Base-by-base conservation (phyloP, 495 filamentous ascomycete species). In the Xylaria acuta region DNA sequence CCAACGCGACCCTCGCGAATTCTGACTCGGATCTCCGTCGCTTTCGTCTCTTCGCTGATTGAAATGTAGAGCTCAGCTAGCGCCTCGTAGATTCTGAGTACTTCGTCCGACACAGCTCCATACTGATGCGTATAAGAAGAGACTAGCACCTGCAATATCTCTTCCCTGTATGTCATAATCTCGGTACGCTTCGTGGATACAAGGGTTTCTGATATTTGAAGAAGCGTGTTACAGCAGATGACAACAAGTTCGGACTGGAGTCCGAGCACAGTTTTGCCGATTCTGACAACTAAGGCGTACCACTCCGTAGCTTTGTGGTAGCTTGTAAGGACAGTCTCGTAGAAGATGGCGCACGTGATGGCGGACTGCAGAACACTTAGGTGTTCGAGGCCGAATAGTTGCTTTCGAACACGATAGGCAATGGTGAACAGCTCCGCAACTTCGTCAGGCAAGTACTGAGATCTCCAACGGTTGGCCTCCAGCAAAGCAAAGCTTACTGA, bases 81-180 rank as follows among this genome's bases (percentile, higher is more conserved):
- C 5, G 65, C 32, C 49, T 67, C 65, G 36, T 67, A 67, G 12
- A 56, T 36, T 41, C 47, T 27, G 22, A 67, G 47, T 1, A 67
- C 65, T 56, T 67, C 49, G 18, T 38, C 47, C 12, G 65, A 67
- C 4, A 20, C 7, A 9, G 65, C 1, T 27, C 65, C 65, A 32
- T 67, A 67, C 32, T 67, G 65, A 36, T 67, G 49, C 5, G 65
- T 67, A 47, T 67, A 67, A 32, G 65, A 67, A 40, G 47, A 56
- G 5, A 67, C 16, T 5, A 67, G 34, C 12, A 67, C 65, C 2
- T 27, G 34, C n/a, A 67, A 30, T 40, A 67, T n/a, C 36, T 67
- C 65, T 56, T 67, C 65, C 14, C 65, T 45, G 11, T 67, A 67
- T n/a, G 65, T 67, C 65, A 43, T 67, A n/a, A 67, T 43, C 32